Evolutionary conservation across 1,284 basidiomycete genomes (phyloP).

Genomic region (Leucoagaricus sp.): DNA sequence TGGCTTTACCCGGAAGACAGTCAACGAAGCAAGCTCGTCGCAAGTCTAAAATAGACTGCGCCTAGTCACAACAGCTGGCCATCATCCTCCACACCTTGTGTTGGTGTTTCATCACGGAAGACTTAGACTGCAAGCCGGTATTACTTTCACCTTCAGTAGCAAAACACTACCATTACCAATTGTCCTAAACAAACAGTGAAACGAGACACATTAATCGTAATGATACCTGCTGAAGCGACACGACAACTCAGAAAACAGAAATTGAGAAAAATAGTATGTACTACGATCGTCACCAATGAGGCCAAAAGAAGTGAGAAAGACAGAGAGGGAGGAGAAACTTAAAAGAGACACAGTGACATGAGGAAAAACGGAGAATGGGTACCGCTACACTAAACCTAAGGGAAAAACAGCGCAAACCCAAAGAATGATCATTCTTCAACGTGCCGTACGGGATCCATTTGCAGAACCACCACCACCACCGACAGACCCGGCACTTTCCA

Average conservation of each 20-base stretch:
- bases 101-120: no score
- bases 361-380: conserved; percentile 3
- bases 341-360: neutral
- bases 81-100: no score
- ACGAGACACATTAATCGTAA: conserved; percentile 8
- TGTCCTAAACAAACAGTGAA: neutral
- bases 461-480: neutral
- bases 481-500: neutral
- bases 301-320: neutral
- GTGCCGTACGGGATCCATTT: neutral
- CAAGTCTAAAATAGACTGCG: no score
- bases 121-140: neutral
- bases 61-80: no score
- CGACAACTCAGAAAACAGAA: neutral
- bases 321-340: neutral
- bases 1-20: no score
- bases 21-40: no score
- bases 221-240: conserved; percentile 5
- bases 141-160: neutral
- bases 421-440: neutral
- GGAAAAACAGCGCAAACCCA: no score
- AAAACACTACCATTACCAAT: neutral
- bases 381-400: neutral
- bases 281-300: neutral
- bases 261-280: neutral